Conservation (phyloP, 75 land plant species). For the Azolla pinnata region DNA sequence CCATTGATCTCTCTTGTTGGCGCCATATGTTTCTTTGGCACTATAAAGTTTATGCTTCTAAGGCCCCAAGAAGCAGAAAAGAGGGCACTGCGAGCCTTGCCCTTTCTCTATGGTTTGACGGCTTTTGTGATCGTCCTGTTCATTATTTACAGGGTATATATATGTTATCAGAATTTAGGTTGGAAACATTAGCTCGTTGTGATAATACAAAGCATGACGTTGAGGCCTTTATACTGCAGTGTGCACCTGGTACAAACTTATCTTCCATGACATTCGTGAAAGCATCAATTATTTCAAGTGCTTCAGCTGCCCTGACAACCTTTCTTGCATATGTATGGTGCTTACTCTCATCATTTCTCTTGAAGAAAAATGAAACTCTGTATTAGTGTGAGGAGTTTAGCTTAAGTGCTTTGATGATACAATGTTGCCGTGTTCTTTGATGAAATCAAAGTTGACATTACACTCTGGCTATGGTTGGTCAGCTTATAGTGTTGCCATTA, state of each 20-base stretch:
- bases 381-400: not conserved
- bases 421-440: too few relatives aligned
- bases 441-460: too few relatives aligned
- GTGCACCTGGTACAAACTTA: slow-evolving; percentile 5
- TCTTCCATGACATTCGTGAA: not conserved
- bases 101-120: slow-evolving; percentile 20
- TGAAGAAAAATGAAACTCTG: not conserved
- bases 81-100: slow-evolving; percentile 12
- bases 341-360: not conserved
- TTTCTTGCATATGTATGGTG: slow-evolving; percentile 6
- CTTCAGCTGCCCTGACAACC: slow-evolving; percentile 1
- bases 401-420: too few relatives aligned
- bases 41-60: slow-evolving; percentile 12
- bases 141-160: slow-evolving; percentile 20
- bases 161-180: not conserved
- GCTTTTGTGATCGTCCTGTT: slow-evolving; percentile 14
- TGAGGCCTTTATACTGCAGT: slow-evolving; percentile 1
- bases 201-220: not conserved
- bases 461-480: too few relatives aligned
- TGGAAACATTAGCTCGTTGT: not conserved
- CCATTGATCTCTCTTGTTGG: slow-evolving; percentile 17
- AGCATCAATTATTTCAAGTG: slow-evolving; percentile 8
- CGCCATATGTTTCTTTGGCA: slow-evolving; percentile 13
- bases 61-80: slow-evolving; percentile 8
- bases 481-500: too few relatives aligned